These are phyloP conservation scores for Xylaria polymorpha DNA, from an alignment of 2,329 filamentous ascomycete genomes.

Conservation along the genomic window DNA sequence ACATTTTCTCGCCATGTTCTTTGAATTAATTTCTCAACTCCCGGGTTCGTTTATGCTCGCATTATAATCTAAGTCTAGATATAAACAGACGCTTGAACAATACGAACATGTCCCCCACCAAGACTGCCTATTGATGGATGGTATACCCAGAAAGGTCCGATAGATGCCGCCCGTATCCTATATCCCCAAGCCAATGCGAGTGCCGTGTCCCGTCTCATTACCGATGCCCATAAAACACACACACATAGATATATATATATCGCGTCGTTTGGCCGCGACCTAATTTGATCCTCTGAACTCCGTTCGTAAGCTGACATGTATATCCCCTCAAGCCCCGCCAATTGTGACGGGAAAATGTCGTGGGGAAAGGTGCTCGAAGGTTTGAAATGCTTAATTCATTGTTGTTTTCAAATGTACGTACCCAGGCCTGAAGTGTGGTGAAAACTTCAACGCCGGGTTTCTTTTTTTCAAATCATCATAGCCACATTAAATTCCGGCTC, in stretches of 20 bases:
- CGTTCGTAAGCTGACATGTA: not conserved
- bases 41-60: not conserved
- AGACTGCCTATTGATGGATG: not conserved
- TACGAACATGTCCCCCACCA: not conserved
- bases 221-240: not conserved
- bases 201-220: constrained; percentile 16
- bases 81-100: constrained; percentile 1
- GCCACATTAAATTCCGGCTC: constrained; percentile 61
- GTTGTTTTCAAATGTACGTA: constrained; percentile 17
- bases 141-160: constrained; percentile 19
- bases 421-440: not conserved
- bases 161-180: constrained; percentile 2
- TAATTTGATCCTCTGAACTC: not conserved
- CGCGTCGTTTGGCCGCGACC: not conserved
- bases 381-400: constrained; percentile 8
- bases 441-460: not conserved
- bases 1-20: not conserved
- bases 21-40: not conserved
- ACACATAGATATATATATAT: constrained; percentile 4
- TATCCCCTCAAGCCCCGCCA: constrained; percentile 2
- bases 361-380: not conserved
- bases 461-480: constrained; percentile 48
- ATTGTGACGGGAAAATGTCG: not conserved
- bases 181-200: constrained; percentile 13
- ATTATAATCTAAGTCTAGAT: constrained; percentile 7